Base-by-base conservation (phyloP, 805 yeast genomes). In the Candida wancherniae region DNA sequence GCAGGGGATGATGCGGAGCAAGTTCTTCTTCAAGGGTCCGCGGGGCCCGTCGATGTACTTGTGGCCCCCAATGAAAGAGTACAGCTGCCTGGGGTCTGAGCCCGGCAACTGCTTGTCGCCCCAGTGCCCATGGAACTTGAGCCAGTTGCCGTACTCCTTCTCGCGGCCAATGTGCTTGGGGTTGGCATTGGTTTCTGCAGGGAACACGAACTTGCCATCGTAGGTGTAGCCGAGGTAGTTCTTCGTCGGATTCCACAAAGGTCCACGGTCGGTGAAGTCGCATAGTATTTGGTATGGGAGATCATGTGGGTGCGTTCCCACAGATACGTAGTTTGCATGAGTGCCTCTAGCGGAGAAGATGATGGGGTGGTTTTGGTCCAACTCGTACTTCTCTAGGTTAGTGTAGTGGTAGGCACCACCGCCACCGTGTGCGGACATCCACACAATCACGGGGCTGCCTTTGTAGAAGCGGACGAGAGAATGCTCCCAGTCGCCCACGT, bases 341-440 rank as follows among this genome's bases (percentile, higher is more conserved):
- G 98, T 90, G 0, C 98, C 98, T 40, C 96, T 69, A 0, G 97
- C 96, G 13, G 92, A 75, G 55, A 84, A 92, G 1, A 92, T 73
- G 13, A 87, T 70, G 0, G 97, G 97, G 44, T 66, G 71, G 5
- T 48, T 53, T 6, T 57, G 45, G 29, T 62, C 64, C 14, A 53
- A 45, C 29, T 64, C 70, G 38, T 71, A 63, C 47, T 77, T 80
- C 51, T 86, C 95, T 33, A 88, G 57, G 15, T 85, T 81, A n/a
- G 72, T 67, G 53, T 79, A 88, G 40, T 70, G 69, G 53, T 81
- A 90, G 0, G 95, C 96, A 18, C 87, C 81, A 6, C 98, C 98
- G 9, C 97, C 97, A 2, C 97, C 95, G 57, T 90, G 98, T 1
- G 97, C 97, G 17, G 94, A 80, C 94, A 92, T 83, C 97, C 97